Percentiles rank a stretch among this genome's conserved stretches.
These are phyloP conservation scores for Meyerozyma sp. DNA, from an alignment of 1,139 yeast genomes.

Conservation along the genomic window DNA sequence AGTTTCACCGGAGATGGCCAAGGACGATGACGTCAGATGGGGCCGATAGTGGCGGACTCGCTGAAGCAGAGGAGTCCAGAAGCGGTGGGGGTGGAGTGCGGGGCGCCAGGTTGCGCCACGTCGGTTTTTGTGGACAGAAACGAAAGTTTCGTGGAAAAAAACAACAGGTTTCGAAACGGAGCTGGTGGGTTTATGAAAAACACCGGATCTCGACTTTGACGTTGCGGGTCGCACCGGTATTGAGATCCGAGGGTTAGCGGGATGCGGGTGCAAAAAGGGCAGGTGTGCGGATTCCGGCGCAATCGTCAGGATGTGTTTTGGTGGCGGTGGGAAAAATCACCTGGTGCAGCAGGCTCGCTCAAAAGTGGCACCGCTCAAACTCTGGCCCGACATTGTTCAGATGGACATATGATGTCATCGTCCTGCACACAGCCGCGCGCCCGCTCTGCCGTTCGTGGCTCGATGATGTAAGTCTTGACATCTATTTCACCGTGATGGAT, in stretches of 20 bases:
- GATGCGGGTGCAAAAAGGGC: too few species aligned
- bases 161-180: too few species aligned
- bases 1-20: not conserved
- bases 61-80: not conserved
- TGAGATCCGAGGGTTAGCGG: too few species aligned
- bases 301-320: not conserved
- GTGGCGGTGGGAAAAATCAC: not conserved
- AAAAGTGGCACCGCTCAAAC: not conserved
- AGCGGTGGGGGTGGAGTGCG: not conserved
- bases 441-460: not conserved
- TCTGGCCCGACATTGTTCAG: not conserved
- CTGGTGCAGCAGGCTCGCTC: not conserved
- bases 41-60: not conserved
- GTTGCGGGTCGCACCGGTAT: too few species aligned
- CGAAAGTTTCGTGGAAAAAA: too few species aligned
- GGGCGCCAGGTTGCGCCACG: not conserved
- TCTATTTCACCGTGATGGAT: not conserved
- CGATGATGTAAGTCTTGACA: not conserved
- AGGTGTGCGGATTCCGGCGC: too few species aligned
- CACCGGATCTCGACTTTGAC: too few species aligned
- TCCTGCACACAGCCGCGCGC: not conserved
- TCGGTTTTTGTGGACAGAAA: not conserved
- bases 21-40: not conserved
- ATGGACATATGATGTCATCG: not conserved
- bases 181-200: too few species aligned